phyloP scores from a whole-genome alignment of 202 grass and related monocot species.

The Setaria viridis region DNA sequence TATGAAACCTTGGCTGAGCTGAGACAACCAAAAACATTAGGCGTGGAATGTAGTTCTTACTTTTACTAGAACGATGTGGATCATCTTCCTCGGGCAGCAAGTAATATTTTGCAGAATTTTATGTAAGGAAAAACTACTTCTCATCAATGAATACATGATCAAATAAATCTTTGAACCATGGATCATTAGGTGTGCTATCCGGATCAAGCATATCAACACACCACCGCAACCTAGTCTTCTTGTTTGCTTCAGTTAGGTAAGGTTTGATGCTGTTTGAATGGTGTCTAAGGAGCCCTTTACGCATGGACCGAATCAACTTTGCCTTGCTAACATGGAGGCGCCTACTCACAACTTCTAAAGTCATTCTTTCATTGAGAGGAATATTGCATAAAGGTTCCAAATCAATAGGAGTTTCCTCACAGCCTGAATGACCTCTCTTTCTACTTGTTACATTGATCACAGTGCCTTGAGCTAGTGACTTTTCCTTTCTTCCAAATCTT shows the following conservation, averaged over 20 bases:
- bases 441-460: no score
- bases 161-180: not conserved
- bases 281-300: not conserved
- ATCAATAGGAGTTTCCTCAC: not conserved
- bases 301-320: not conserved
- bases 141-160: no score
- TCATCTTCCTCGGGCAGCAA: no score
- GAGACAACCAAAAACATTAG: no score
- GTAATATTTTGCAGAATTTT: no score
- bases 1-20: no score
- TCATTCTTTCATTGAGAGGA: not conserved
- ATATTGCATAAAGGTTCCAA: not conserved
- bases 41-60: no score
- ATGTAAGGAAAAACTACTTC: no score
- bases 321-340: no score
- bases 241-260: not conserved
- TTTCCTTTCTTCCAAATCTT: no score
- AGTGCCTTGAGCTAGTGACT: no score
- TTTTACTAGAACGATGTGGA: no score
- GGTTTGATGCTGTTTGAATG: not conserved
- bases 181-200: not conserved
- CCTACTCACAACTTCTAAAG: not conserved
- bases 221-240: not conserved
- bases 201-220: not conserved
- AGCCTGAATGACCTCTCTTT: not conserved